Percentiles rank a stretch among this genome's conserved stretches.
These are phyloP conservation scores for Aspergillus uvarum DNA, from an alignment of 2,329 filamentous ascomycete genomes.

Conservation along the genomic window DNA sequence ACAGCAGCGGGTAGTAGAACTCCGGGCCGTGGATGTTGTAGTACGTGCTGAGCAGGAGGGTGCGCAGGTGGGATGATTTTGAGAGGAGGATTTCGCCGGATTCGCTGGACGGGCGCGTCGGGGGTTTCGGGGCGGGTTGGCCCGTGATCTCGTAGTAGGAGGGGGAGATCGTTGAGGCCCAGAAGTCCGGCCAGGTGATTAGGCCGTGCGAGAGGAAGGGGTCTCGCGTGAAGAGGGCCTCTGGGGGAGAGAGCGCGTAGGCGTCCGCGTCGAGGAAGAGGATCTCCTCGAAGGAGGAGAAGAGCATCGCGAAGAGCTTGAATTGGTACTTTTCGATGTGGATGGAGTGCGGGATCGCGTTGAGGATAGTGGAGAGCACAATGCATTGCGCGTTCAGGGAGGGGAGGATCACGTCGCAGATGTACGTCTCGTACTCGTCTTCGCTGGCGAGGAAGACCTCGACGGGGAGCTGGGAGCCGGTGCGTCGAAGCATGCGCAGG, in stretches of 20 bases:
- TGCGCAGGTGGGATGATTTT: slow-evolving; percentile 43
- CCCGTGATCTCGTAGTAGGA: slow-evolving; percentile 42
- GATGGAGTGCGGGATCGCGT: slow-evolving; percentile 26
- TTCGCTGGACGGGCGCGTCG: slow-evolving; percentile 39
- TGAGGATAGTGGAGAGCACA: slow-evolving; percentile 46
- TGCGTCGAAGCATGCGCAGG: slow-evolving; percentile 47
- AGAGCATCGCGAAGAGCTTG: slow-evolving; percentile 51
- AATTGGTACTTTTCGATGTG: slow-evolving; percentile 48
- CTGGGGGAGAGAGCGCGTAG: slow-evolving; percentile 46
- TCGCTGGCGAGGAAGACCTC: slow-evolving; percentile 47
- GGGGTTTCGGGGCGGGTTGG: slow-evolving; percentile 23
- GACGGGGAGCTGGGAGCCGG: slow-evolving; percentile 45
- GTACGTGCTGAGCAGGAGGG: slow-evolving; percentile 49
- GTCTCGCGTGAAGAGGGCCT: slow-evolving; percentile 41
- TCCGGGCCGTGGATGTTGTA: slow-evolving; percentile 51
- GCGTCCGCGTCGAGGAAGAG: slow-evolving; percentile 52
- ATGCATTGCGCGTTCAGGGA: slow-evolving; percentile 45
- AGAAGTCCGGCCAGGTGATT: slow-evolving; percentile 52
- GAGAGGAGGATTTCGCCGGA: slow-evolving; percentile 48
- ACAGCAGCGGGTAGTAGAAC: slow-evolving; percentile 48
- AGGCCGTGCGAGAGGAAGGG: slow-evolving; percentile 45
- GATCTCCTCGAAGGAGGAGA: slow-evolving; percentile 51
- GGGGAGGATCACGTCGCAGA: slow-evolving; percentile 47
- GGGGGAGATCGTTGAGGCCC: slow-evolving; percentile 41
- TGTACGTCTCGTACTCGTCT: slow-evolving; percentile 43